Conservation (phyloP, 2,329 filamentous ascomycete species). For the Epicoccum sorghinum region DNA sequence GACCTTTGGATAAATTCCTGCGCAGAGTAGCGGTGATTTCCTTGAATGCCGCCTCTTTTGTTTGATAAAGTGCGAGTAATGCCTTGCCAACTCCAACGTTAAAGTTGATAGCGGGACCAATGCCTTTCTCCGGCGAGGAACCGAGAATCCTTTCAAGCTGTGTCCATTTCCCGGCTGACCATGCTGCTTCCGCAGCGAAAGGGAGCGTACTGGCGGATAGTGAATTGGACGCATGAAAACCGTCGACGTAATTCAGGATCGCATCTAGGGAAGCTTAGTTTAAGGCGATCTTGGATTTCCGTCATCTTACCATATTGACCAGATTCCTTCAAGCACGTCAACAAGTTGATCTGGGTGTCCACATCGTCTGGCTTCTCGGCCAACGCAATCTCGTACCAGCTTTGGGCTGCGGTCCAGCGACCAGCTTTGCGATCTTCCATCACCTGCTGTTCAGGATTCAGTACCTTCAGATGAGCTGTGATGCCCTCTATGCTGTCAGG, state of each 20-base stretch:
- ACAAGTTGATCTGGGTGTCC: conserved; percentile 79
- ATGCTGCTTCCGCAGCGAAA: conserved; percentile 88
- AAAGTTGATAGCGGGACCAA: conserved; percentile 66
- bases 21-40: conserved; percentile 68
- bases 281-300: conserved; percentile 14
- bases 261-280: conserved; percentile 63
- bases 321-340: conserved; percentile 92
- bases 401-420: conserved; percentile 91
- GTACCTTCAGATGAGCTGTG: conserved; percentile 79
- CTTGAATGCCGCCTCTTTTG: conserved; percentile 59
- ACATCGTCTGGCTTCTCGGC: conserved; percentile 77
- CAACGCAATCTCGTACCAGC: conserved; percentile 94
- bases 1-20: conserved; percentile 71
- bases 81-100: conserved; percentile 79
- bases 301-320: conserved; percentile 78
- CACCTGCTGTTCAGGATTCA: conserved; percentile 94
- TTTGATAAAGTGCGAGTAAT: conserved; percentile 64
- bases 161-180: conserved; percentile 84
- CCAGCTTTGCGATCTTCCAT: conserved; percentile 92
- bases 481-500: conserved; percentile 96
- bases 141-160: conserved; percentile 69
- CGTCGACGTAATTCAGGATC: conserved; percentile 84
- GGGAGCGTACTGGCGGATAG: conserved; percentile 65
- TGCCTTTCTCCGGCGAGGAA: conserved; percentile 51
- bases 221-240: conserved; percentile 60